Conservation (phyloP, 2,329 filamentous ascomycete genomes). For the Trichophyton mentagrophytes region DNA sequence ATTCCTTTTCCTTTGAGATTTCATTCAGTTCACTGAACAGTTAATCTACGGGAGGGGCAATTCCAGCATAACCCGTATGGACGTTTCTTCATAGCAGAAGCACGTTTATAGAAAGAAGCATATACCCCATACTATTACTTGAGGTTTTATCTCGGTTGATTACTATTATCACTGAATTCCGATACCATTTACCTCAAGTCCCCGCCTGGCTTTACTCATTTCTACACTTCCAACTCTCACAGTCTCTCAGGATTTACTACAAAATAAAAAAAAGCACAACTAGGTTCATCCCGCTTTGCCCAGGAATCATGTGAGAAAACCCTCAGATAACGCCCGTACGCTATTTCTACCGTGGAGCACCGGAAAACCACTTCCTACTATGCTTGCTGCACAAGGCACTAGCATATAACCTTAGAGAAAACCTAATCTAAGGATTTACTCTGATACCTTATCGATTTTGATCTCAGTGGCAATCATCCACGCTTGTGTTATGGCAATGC, state of each 20-base stretch:
- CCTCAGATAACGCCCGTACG: not conserved
- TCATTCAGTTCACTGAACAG: not conserved
- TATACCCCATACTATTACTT: not conserved
- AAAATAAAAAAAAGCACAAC: not conserved
- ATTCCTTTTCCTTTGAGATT: not conserved
- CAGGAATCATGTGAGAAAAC: not conserved
- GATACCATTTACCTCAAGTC: not conserved
- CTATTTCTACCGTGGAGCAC: not conserved
- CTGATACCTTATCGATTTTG: no score
- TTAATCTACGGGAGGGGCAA: no score
- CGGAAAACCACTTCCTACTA: no score
- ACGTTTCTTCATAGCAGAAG: not conserved
- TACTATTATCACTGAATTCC: not conserved
- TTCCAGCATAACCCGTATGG: no score
- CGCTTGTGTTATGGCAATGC: no score
- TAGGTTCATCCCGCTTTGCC: not conserved
- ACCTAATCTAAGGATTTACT: no score
- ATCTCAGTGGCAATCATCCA: no score
- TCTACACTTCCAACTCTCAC: not conserved
- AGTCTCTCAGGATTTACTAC: not conserved
- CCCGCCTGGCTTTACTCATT: not conserved
- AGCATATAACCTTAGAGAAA: no score
- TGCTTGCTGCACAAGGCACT: no score
- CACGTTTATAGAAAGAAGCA: not conserved
- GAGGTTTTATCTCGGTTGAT: not conserved